A percentile compares a stretch with the other conserved stretches of the same genome.
These are phyloP conservation scores for Leptodontidium sp. DNA, from an alignment of 2,329 filamentous ascomycete genomes.

Conservation along the genomic window DNA sequence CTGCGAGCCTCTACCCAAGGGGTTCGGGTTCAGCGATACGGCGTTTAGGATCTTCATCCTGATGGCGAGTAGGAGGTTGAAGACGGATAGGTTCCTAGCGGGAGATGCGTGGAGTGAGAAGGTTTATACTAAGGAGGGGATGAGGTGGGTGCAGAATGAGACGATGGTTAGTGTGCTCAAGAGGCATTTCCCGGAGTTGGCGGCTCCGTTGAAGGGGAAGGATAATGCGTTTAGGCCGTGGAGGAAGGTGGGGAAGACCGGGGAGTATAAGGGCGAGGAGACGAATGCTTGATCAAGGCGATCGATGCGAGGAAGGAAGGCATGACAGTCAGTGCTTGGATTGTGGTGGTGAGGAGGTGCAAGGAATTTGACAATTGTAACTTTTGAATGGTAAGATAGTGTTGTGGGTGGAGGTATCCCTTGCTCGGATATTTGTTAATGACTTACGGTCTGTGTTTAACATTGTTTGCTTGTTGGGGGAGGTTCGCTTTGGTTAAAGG, in stretches of 20 bases:
- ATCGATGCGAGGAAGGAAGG: neutral
- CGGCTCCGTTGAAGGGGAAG: conserved; percentile 25
- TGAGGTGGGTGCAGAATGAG: conserved; percentile 31
- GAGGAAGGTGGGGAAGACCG: conserved; percentile 24
- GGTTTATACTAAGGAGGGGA: conserved; percentile 31
- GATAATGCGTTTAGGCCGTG: conserved; percentile 34
- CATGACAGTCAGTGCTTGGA: neutral
- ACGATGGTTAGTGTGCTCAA: conserved; percentile 27
- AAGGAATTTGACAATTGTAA: conserved; percentile 5
- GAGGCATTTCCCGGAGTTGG: conserved; percentile 33
- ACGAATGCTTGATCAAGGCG: conserved; percentile 23
- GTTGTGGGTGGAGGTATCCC: no score
- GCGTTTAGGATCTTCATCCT: conserved; percentile 34
- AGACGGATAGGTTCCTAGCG: conserved; percentile 33
- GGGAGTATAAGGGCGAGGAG: conserved; percentile 30
- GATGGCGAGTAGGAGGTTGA: conserved; percentile 31
- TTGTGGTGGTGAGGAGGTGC: neutral
- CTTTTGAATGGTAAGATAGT: neutral
- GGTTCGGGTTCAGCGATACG: conserved; percentile 35
- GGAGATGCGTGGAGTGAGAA: conserved; percentile 29
- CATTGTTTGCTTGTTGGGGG: no score
- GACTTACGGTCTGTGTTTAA: no score
- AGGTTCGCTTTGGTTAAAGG: no score
- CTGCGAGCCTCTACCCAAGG: conserved; percentile 30
- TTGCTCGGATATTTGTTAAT: no score